Evolutionary conservation across 257 asterid genomes (phyloP).

Genomic region (Capsicum pubescens): DNA sequence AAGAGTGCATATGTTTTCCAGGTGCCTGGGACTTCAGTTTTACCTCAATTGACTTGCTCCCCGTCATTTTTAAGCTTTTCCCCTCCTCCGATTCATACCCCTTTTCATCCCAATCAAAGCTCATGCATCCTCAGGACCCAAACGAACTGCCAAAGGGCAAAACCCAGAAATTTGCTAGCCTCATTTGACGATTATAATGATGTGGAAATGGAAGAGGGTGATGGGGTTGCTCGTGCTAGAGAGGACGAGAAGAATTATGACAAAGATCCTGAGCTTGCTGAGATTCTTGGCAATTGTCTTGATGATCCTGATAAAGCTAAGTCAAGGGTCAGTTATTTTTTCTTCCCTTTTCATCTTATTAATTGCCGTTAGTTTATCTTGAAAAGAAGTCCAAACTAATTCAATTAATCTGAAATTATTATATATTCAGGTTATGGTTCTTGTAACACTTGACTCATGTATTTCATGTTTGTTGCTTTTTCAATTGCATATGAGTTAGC

Average conservation of each 20-base stretch:
- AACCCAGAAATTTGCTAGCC: constrained; percentile 41
- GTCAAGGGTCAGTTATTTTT: constrained; percentile 40
- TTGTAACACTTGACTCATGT: background rate
- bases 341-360: background rate
- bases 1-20: constrained; percentile 40
- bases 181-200: constrained; percentile 35
- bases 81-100: background rate
- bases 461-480: background rate
- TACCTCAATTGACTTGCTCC: constrained; percentile 29
- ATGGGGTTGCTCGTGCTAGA: constrained; percentile 49
- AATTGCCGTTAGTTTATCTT: background rate
- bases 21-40: constrained; percentile 32
- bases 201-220: constrained; percentile 22
- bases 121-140: constrained; percentile 24
- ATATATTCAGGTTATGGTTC: background rate
- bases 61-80: constrained; percentile 29
- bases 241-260: constrained; percentile 73
- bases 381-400: no score
- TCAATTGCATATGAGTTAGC: background rate
- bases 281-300: constrained; percentile 73
- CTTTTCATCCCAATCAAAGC: constrained; percentile 27
- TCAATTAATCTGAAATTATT: background rate
- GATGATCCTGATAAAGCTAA: constrained; percentile 86
- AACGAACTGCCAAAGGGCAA: constrained; percentile 21
- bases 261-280: constrained; percentile 89